phyloP scores from a whole-genome alignment of 441 rosid genomes.

The Macaranga tanarius region DNA sequence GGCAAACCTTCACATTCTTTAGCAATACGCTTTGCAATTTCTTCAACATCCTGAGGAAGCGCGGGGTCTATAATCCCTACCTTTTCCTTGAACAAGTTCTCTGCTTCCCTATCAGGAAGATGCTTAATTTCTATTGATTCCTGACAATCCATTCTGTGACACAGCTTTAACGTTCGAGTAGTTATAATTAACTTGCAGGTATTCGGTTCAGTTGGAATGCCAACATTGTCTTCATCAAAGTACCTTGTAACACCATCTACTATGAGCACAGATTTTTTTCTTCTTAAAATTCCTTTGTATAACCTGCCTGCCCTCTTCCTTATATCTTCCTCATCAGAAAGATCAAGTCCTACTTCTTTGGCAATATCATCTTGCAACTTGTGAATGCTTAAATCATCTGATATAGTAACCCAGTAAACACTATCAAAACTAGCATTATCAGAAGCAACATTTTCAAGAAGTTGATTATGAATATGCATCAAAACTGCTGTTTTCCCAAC shows the following conservation, averaged over 20 bases:
- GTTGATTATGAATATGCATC: slow-evolving; percentile 13
- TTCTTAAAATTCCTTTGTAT: not conserved
- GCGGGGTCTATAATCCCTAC: not conserved
- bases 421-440: not conserved
- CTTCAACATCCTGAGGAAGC: not conserved
- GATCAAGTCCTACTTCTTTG: not conserved
- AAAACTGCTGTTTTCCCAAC: slow-evolving; percentile 10
- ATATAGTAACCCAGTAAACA: slow-evolving; percentile 10
- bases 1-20: slow-evolving; percentile 18
- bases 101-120: slow-evolving; percentile 10
- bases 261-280: slow-evolving; percentile 15
- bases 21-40: not conserved
- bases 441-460: not conserved
- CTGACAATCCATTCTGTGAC: slow-evolving; percentile 15
- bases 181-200: slow-evolving; percentile 7
- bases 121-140: not conserved
- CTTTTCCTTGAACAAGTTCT: slow-evolving; percentile 2
- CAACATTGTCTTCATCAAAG: slow-evolving; percentile 9
- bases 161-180: not conserved
- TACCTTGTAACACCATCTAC: slow-evolving; percentile 24
- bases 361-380: slow-evolving; percentile 15
- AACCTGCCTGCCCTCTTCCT: slow-evolving; percentile 12
- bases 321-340: not conserved
- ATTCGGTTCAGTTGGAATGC: slow-evolving; percentile 9
- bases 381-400: slow-evolving; percentile 13